Evolutionary conservation across 352 stramenopile genomes (phyloP), one percentile per base, ranked within the genome.

Genomic region (Phytophthora crassamura): DNA sequence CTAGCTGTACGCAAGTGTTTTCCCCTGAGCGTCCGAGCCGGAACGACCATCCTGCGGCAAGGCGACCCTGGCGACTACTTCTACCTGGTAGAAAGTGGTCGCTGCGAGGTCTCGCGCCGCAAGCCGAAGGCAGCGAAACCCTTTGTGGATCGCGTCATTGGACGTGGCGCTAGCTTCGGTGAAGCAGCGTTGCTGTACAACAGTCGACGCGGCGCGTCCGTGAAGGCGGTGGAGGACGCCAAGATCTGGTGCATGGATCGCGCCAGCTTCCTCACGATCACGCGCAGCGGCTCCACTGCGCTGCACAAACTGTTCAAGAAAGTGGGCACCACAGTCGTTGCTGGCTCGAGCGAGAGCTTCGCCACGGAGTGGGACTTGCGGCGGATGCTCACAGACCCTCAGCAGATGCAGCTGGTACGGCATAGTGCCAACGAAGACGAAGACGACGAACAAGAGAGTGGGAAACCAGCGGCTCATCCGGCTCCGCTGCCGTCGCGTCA

Each of bases 151-250:
- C 80, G 85, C 4, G 64, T 89, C 18, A 86, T 96, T 28, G 86
- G 86, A 2, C 70, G 74, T 28, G 82, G 85, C 12, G 74, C 83
- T 20, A 93, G 74, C 53, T 99, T 99, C 73, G 97, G 97, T 8
- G 97, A 99, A 83, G 91, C 98, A 11, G 96, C 97, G 15, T 72
- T 99, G 48, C 80, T 99, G 62, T 99, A 99, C 78, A 98, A 98
- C 65, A 98, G 90, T 53, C 94, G 97, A 33, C 80, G 97, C 15
- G 92, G 91, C 2, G 97, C 97, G 3, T 98, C 95, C 0, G 94
- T 98, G 28, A 82, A 77, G 20, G 89, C 86, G 2, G 59, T 91
- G 15, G 84, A 94, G 59, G 75, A 91, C 64, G 96, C 86, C 38
- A 97, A 97, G 55, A 79, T 98, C 9, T 99, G 96, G 95, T 95